These are phyloP conservation scores for Pichiaceae sp. DNA, from an alignment of 1,139 yeast species.

Conservation along the genomic window DNA sequence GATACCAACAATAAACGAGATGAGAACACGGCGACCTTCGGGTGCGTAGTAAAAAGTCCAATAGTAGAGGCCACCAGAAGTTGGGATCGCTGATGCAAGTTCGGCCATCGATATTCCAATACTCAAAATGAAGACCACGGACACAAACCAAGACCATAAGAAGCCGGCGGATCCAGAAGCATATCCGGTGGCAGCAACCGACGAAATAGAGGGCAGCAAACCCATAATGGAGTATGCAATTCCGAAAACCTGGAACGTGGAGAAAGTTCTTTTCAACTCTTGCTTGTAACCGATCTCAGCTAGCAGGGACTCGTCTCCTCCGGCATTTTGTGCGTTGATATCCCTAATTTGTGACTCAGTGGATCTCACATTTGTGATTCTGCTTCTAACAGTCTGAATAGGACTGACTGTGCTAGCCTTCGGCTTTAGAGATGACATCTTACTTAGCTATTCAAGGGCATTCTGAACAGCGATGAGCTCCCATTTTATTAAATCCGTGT, in stretches of 20 bases:
- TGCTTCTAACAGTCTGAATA: too few relatives aligned
- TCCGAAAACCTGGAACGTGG: conserved; percentile 44
- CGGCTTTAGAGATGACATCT: too few relatives aligned
- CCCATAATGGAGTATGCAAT: conserved; percentile 50
- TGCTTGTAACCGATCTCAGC: conserved; percentile 46
- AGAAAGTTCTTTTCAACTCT: conserved; percentile 37
- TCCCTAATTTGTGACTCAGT: too few relatives aligned
- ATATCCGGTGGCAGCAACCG: conserved; percentile 31
- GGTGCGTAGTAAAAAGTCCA: conserved; percentile 54
- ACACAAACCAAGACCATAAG: conserved; percentile 60
- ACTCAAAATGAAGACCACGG: conserved; percentile 40
- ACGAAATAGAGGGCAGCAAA: conserved; percentile 38
- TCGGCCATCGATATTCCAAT: conserved; percentile 54
- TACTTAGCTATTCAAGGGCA: too few relatives aligned
- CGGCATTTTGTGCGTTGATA: too few relatives aligned
- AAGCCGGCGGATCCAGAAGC: conserved; percentile 48
- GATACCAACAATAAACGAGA: conserved; percentile 51
- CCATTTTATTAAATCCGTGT: too few relatives aligned
- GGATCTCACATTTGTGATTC: too few relatives aligned
- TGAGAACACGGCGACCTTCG: conserved; percentile 27
- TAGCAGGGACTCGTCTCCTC: conserved; percentile 35
- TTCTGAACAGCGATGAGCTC: too few relatives aligned
- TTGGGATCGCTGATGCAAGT: conserved; percentile 58
- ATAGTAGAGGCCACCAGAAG: conserved; percentile 60
- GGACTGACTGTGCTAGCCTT: too few relatives aligned